Conservation (phyloP, 306 rosid genomes). For the Prinsepia uniflora region DNA sequence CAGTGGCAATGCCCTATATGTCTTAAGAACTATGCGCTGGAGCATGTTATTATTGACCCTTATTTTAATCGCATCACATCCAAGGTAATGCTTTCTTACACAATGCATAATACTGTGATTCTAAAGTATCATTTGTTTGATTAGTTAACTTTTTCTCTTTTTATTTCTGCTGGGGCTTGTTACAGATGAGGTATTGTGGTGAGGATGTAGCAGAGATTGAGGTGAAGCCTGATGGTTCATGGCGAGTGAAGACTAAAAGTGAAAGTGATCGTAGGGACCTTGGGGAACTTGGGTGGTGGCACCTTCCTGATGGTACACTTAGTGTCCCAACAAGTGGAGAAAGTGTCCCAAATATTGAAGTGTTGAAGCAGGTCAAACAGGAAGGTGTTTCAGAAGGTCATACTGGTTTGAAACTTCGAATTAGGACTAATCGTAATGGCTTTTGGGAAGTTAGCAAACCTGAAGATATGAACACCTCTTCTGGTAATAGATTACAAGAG, state of each 20-base stretch:
- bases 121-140: constrained; percentile 2
- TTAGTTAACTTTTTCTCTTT: background rate
- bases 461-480: constrained; percentile 52
- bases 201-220: constrained; percentile 89
- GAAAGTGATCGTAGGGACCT: constrained; percentile 75
- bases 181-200: constrained; percentile 82
- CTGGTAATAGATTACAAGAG: constrained; percentile 52
- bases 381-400: constrained; percentile 79
- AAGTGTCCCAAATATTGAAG: constrained; percentile 42
- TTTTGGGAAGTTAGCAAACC: constrained; percentile 85
- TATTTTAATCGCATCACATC: constrained; percentile 81
- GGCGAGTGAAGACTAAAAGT: constrained; percentile 85
- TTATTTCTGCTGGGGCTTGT: constrained; percentile 6
- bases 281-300: constrained; percentile 76
- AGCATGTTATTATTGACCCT: constrained; percentile 81
- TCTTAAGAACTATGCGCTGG: constrained; percentile 85
- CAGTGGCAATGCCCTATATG: constrained; percentile 99
- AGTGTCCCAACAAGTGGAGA: constrained; percentile 43
- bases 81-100: constrained; percentile 43
- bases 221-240: constrained; percentile 92
- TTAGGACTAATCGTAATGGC: constrained; percentile 73
- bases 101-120: background rate
- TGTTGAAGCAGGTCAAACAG: constrained; percentile 63
- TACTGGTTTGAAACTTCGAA: constrained; percentile 64
- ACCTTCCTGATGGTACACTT: constrained; percentile 63